Percentiles rank a stretch among this genome's conserved stretches.
phyloP scores from a whole-genome alignment of 257 asterid species.

The Solanum medicagineum region DNA sequence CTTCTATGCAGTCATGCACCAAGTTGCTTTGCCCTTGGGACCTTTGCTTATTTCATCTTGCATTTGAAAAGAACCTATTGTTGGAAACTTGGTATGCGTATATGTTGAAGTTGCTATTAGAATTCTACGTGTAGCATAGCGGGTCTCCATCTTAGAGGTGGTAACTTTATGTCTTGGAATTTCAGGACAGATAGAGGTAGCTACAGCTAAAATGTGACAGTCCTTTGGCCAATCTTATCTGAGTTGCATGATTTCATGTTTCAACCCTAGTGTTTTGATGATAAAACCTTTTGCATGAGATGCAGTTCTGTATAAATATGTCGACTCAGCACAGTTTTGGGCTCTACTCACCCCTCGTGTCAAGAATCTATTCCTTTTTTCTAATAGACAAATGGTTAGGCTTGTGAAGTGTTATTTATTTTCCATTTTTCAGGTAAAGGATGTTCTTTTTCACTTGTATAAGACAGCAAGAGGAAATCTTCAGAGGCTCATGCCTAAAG shows the following conservation, averaged over 20 bases:
- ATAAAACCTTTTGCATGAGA: background rate
- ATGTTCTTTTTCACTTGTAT: slow-evolving; percentile 66
- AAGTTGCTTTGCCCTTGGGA: background rate
- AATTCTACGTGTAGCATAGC: background rate
- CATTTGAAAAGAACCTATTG: background rate
- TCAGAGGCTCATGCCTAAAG: slow-evolving; percentile 89
- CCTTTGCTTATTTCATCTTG: background rate
- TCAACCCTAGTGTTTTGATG: background rate
- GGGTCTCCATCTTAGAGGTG: background rate
- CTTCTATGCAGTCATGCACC: background rate
- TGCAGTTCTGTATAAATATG: background rate
- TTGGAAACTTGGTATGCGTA: background rate
- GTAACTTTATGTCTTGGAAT: background rate
- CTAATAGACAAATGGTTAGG: background rate
- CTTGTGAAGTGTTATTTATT: background rate
- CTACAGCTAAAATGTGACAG: background rate
- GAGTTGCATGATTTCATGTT: background rate
- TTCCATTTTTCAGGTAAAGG: slow-evolving; percentile 49
- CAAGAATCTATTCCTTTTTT: background rate
- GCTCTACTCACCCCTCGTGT: background rate
- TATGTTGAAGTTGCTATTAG: background rate
- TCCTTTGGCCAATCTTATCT: background rate
- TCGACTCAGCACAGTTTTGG: background rate
- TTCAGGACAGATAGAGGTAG: background rate
- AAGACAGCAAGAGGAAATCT: slow-evolving; percentile 60